A percentile compares a stretch with the other conserved stretches of the same genome.
phyloP scores from a whole-genome alignment of 106 monocot genomes.

The Dioscorea dumetorum region DNA sequence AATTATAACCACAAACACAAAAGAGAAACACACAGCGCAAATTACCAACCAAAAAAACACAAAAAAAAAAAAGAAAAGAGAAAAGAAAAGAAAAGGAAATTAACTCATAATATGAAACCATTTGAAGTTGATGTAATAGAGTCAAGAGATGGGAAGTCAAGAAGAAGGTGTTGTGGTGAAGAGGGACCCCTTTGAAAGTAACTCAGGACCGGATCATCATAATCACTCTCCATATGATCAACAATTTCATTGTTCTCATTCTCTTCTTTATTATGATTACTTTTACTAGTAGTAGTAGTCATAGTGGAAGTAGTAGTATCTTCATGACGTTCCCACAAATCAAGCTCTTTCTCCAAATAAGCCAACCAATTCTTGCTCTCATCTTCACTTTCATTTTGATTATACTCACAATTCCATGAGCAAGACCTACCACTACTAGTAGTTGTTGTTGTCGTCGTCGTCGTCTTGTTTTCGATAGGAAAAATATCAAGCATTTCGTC shows the following conservation, averaged over 20 bases:
- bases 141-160: neutral
- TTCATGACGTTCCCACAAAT: conserved; percentile 14
- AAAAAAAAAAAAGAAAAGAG: no score
- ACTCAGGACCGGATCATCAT: conserved; percentile 1
- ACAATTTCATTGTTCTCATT: neutral
- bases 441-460: no score
- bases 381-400: neutral
- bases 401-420: neutral
- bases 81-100: no score
- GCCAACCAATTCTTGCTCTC: conserved; percentile 30
- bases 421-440: neutral
- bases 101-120: no score
- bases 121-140: neutral
- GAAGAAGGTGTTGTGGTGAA: neutral
- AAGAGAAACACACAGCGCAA: no score
- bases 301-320: neutral
- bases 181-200: conserved; percentile 13
- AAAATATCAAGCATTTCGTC: conserved; percentile 1
- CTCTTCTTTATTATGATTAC: neutral
- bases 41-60: no score
- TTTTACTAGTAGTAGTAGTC: no score
- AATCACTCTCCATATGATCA: neutral
- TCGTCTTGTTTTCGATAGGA: neutral
- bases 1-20: no score
- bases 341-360: conserved; percentile 59